phyloP scores from a whole-genome alignment of 805 yeast species.

The Candida easanensis region DNA sequence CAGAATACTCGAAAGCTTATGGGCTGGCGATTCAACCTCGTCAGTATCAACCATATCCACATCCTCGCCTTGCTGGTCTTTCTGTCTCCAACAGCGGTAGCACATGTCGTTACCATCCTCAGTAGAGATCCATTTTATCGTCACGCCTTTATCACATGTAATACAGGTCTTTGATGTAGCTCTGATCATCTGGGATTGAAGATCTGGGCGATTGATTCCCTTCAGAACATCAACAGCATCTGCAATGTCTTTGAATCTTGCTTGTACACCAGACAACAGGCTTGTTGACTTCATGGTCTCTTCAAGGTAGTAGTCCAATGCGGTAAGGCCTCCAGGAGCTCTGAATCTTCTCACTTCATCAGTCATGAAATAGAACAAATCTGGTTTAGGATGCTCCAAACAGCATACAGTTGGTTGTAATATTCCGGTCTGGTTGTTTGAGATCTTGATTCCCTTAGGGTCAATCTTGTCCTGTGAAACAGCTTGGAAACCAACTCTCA shows the following conservation, averaged over 20 bases:
- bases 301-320: constrained; percentile 21
- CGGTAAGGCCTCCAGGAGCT: constrained; percentile 11
- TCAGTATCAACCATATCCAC: not conserved
- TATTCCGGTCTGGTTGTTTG: constrained; percentile 31
- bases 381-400: constrained; percentile 31
- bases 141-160: constrained; percentile 4
- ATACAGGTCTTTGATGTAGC: not conserved
- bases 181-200: not conserved
- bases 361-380: constrained; percentile 26
- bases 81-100: constrained; percentile 12
- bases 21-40: not conserved
- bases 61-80: not conserved
- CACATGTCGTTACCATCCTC: constrained; percentile 7
- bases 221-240: constrained; percentile 5
- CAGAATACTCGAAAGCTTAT: not conserved
- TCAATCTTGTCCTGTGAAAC: constrained; percentile 21
- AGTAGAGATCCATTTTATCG: constrained; percentile 19
- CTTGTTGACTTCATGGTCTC: constrained; percentile 16
- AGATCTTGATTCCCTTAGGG: constrained; percentile 22
- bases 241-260: constrained; percentile 37
- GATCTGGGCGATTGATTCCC: not conserved
- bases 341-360: constrained; percentile 19
- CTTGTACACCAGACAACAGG: constrained; percentile 33
- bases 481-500: constrained; percentile 49
- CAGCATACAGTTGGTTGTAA: constrained; percentile 46